Conservation (phyloP, 202 grass and related monocot genomes). For the Dendrocalamus latiflorus region DNA sequence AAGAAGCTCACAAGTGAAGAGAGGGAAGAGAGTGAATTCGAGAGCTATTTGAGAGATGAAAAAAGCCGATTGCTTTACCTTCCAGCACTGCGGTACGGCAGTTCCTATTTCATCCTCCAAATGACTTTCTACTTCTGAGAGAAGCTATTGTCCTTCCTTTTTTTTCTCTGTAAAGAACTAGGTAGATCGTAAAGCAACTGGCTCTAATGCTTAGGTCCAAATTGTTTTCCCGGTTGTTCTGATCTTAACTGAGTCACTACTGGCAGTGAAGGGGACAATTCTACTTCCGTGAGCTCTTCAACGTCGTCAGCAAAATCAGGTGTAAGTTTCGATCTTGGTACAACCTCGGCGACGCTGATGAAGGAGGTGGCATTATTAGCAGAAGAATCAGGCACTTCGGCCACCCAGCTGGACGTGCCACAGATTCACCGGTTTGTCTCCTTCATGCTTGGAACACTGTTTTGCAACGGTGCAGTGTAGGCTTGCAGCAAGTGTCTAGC, state of each 20-base stretch:
- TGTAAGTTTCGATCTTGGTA: neutral
- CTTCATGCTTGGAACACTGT: neutral
- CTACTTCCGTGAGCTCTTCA: neutral
- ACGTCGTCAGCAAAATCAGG: neutral
- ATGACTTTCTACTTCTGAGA: neutral
- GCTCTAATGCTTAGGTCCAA: neutral
- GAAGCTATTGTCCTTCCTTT: neutral
- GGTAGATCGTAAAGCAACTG: neutral
- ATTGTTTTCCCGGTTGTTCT: neutral
- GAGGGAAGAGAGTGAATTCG: conserved; percentile 36
- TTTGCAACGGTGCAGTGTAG: neutral
- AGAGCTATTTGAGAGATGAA: too few relatives aligned
- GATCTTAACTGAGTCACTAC: neutral
- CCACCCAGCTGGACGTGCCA: conserved; percentile 11
- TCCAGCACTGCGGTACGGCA: conserved; percentile 24
- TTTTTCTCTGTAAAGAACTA: neutral
- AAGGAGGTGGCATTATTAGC: conserved; percentile 17
- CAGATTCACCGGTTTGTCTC: conserved; percentile 33
- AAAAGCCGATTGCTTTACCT: conserved; percentile 45
- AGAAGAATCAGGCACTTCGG: conserved; percentile 19
- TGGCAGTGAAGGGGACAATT: conserved; percentile 22
- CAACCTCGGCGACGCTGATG: neutral
- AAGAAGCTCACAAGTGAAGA: conserved; percentile 16
- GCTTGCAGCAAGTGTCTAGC: neutral
- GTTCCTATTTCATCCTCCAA: neutral